Evolutionary conservation across 1,284 basidiomycete species (phyloP).

Genomic region (Sanghuangporus sanghuang): DNA sequence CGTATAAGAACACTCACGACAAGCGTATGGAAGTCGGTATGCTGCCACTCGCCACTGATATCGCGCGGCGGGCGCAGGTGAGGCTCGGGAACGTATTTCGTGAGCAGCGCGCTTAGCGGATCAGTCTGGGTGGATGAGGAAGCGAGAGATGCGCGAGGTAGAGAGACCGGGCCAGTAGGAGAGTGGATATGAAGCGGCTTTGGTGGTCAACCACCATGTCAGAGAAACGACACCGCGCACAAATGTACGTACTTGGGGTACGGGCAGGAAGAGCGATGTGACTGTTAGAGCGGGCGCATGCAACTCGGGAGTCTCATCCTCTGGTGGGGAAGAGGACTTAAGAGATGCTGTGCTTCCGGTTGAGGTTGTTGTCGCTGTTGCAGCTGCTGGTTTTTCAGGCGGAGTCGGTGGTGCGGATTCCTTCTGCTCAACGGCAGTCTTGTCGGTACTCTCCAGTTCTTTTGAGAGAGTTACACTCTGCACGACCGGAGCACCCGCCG

Average conservation of each 20-base stretch:
- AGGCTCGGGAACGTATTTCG: conserved; percentile 73
- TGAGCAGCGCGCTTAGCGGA: conserved; percentile 69
- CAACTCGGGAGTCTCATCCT: conserved; percentile 48
- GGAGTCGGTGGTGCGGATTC: not conserved
- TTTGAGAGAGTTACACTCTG: conserved; percentile 5
- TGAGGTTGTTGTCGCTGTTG: not conserved
- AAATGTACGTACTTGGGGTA: conserved; percentile 66
- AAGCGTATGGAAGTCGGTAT: conserved; percentile 64
- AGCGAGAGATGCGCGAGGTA: conserved; percentile 22
- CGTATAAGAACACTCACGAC: conserved; percentile 49
- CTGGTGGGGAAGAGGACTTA: conserved; percentile 22
- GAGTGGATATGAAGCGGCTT: conserved; percentile 13
- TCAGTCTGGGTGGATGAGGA: conserved; percentile 58
- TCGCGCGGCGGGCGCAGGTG: conserved; percentile 70
- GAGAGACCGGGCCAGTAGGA: conserved; percentile 12
- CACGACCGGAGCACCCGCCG: not conserved
- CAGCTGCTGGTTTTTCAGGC: conserved; percentile 27
- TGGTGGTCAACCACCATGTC: conserved; percentile 54
- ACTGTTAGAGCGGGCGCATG: conserved; percentile 52
- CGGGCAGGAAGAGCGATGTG: conserved; percentile 75
- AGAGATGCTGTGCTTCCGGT: conserved; percentile 33
- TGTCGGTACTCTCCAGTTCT: not conserved
- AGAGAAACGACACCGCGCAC: conserved; percentile 35
- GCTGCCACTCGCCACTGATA: conserved; percentile 64
- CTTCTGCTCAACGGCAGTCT: not conserved